phyloP scores from a whole-genome alignment of 768 basidiomycete species.

The button mushroom (Agaricus bisporus) region DNA sequence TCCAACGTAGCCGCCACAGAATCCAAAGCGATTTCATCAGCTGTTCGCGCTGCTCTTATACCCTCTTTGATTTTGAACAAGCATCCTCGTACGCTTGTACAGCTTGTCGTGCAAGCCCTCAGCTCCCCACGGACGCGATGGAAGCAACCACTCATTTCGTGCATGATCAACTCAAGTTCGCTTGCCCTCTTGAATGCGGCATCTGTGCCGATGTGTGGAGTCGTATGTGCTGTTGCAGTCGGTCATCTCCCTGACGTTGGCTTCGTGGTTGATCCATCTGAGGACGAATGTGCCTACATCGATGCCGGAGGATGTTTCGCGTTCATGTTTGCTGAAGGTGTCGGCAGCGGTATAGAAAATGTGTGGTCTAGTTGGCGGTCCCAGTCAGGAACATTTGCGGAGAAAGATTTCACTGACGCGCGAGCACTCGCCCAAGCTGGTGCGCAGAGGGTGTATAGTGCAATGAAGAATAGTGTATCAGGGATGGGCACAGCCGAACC shows the following conservation, averaged over 20 bases:
- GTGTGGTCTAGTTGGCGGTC: constrained; percentile 59
- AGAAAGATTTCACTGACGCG: constrained; percentile 35
- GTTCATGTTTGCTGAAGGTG: constrained; percentile 43
- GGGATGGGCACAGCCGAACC: constrained; percentile 9
- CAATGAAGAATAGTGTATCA: constrained; percentile 39
- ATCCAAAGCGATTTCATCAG: constrained; percentile 50
- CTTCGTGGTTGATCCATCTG: constrained; percentile 49
- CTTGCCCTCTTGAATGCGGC: constrained; percentile 64
- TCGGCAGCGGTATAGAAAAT: constrained; percentile 13
- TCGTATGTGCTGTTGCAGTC: constrained; percentile 64
- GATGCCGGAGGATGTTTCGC: constrained; percentile 61
- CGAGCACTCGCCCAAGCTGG: constrained; percentile 42
- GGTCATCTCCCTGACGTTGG: constrained; percentile 27
- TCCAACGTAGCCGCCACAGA: constrained; percentile 64
- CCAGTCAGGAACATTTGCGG: constrained; percentile 27
- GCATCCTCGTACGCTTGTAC: constrained; percentile 68
- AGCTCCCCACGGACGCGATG: constrained; percentile 18
- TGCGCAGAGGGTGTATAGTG: constrained; percentile 39
- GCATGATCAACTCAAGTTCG: constrained; percentile 65
- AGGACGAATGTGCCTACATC: constrained; percentile 30
- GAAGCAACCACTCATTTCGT: constrained; percentile 45
- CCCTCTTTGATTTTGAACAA: constrained; percentile 61
- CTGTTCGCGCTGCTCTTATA: constrained; percentile 50
- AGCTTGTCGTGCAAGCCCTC: constrained; percentile 71
- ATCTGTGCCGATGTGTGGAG: constrained; percentile 68